These are phyloP conservation scores for Apophysomyces ossiformis DNA, from an alignment of 371 early-diverging fungal species.

Conservation along the genomic window DNA sequence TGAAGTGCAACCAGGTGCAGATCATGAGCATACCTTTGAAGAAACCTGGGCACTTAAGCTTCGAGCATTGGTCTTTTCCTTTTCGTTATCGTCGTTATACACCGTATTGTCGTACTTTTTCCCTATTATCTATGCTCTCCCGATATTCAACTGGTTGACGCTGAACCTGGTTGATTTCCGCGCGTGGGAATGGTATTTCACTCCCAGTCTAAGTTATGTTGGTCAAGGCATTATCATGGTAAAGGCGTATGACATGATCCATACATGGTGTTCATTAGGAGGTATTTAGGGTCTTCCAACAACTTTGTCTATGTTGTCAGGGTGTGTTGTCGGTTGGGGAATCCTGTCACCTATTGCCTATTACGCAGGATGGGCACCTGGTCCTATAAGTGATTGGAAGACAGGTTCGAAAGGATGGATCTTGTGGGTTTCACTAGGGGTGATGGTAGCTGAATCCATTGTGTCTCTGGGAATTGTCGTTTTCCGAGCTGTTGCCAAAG, in stretches of 20 bases:
- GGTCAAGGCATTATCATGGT: slow-evolving; percentile 89
- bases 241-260: background rate
- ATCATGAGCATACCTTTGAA: slow-evolving; percentile 33
- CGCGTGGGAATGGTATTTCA: slow-evolving; percentile 79
- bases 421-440: slow-evolving; percentile 81
- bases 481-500: slow-evolving; percentile 30
- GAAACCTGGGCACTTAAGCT: slow-evolving; percentile 68
- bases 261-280: background rate
- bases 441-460: slow-evolving; percentile 82
- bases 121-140: slow-evolving; percentile 63
- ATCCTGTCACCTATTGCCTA: slow-evolving; percentile 75
- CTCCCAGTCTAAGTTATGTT: slow-evolving; percentile 77
- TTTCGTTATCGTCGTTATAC: slow-evolving; percentile 64
- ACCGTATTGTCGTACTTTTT: slow-evolving; percentile 69
- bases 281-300: slow-evolving; percentile 67
- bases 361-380: slow-evolving; percentile 76
- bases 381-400: slow-evolving; percentile 74
- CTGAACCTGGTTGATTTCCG: slow-evolving; percentile 44
- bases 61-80: slow-evolving; percentile 56
- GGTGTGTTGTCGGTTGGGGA: slow-evolving; percentile 83
- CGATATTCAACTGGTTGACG: slow-evolving; percentile 69
- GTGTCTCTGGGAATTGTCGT: slow-evolving; percentile 67
- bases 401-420: slow-evolving; percentile 83
- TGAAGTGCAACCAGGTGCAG: background rate
- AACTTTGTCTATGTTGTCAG: slow-evolving; percentile 72